Evolutionary conservation across 441 rosid genomes (phyloP).

Genomic region (Jatropha podagrica): DNA sequence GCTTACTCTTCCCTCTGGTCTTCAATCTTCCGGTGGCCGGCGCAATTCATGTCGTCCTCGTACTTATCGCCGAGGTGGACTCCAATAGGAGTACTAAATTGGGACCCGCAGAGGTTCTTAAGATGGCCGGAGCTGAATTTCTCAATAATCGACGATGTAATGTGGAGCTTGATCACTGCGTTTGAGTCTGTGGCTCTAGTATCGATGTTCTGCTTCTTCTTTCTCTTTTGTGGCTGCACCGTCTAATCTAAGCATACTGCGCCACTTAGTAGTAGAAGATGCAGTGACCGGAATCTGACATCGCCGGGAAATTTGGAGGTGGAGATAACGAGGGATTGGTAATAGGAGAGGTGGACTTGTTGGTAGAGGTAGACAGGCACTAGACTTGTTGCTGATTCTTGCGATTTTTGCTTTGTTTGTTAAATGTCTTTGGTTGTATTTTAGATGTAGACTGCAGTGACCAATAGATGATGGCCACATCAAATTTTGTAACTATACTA

Average conservation of each 20-base stretch:
- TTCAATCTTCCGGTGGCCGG: slow-evolving; percentile 27
- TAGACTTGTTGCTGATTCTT: background rate
- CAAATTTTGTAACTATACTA: background rate
- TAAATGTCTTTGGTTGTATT: background rate
- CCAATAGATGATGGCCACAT: background rate
- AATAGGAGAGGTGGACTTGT: background rate
- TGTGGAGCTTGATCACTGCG: slow-evolving; percentile 71
- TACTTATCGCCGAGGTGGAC: slow-evolving; percentile 8
- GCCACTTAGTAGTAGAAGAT: background rate
- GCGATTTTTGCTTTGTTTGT: background rate
- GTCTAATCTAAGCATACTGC: slow-evolving; percentile 23
- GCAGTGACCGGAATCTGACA: background rate
- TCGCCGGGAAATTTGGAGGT: background rate
- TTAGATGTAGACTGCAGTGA: background rate
- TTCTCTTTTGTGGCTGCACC: slow-evolving; percentile 87
- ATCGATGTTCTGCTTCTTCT: slow-evolving; percentile 86
- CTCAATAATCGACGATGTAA: slow-evolving; percentile 59
- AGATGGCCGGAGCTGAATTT: slow-evolving; percentile 43
- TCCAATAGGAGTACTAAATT: background rate
- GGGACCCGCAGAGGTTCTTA: background rate
- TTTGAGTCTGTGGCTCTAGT: slow-evolving; percentile 86
- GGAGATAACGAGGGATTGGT: background rate
- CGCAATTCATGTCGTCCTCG: background rate
- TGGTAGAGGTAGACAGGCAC: background rate
- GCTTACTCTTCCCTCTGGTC: slow-evolving; percentile 27